Conservation (phyloP, 2,329 filamentous ascomycete genomes). For the Alternaria gaisen region DNA sequence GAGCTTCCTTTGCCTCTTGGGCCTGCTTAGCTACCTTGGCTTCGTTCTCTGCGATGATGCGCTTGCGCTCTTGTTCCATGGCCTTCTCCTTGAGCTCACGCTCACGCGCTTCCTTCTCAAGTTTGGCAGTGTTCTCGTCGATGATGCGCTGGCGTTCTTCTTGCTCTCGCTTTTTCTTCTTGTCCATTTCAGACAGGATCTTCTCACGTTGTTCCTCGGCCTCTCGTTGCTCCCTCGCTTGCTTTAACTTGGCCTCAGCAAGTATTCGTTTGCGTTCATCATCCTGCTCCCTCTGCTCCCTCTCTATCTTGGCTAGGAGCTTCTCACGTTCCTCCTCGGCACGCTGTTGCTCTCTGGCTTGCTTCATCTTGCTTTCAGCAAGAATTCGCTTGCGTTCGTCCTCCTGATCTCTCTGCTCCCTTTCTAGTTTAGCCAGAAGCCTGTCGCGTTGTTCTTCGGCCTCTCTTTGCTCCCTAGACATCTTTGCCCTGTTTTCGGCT, state of each 20-base stretch:
- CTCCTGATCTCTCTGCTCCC: constrained; percentile 38
- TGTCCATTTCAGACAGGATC: constrained; percentile 49
- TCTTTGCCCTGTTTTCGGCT: constrained; percentile 44
- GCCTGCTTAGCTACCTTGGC: constrained; percentile 40
- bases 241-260: constrained; percentile 40
- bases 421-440: constrained; percentile 36
- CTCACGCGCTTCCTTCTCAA: constrained; percentile 41
- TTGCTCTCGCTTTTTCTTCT: constrained; percentile 48
- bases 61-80: constrained; percentile 37
- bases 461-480: constrained; percentile 28
- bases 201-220: constrained; percentile 37
- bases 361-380: constrained; percentile 40
- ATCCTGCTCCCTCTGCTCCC: constrained; percentile 38
- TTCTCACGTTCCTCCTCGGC: constrained; percentile 38
- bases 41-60: constrained; percentile 43
- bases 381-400: constrained; percentile 42
- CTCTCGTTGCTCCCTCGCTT: constrained; percentile 28
- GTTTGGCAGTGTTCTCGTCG: constrained; percentile 41
- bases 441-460: constrained; percentile 38
- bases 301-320: constrained; percentile 36
- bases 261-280: constrained; percentile 43
- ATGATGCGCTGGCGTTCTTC: constrained; percentile 39
- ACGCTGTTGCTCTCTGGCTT: constrained; percentile 35
- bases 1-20: constrained; percentile 42
- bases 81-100: constrained; percentile 37